These are phyloP conservation scores for Phytophthora tubulina DNA, from an alignment of 352 stramenopile genomes.

Conservation along the genomic window DNA sequence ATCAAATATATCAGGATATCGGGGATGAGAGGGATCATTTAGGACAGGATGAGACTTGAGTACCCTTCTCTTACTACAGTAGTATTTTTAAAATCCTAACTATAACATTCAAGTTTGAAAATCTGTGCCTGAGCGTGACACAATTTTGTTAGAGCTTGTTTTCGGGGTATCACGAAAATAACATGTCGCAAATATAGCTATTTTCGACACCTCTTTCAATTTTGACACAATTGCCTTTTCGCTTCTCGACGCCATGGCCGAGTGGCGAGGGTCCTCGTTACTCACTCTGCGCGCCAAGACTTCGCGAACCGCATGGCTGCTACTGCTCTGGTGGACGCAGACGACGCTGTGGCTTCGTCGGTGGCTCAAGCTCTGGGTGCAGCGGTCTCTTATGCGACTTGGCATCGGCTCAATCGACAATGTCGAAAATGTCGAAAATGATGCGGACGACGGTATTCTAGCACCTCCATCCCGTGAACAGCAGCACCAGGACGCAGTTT, in stretches of 20 bases:
- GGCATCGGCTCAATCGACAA: slow-evolving; percentile 30
- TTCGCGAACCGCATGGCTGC: slow-evolving; percentile 37
- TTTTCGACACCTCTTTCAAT: neutral
- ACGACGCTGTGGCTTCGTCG: slow-evolving; percentile 40
- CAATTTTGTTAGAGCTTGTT: no score
- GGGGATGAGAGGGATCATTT: no score
- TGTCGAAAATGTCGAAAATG: slow-evolving; percentile 24
- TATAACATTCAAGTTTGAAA: no score
- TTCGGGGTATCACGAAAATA: no score
- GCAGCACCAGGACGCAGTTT: slow-evolving; percentile 7
- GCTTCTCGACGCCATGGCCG: slow-evolving; percentile 12
- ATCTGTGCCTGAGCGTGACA: no score
- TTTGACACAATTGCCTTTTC: slow-evolving; percentile 2
- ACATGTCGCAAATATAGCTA: neutral
- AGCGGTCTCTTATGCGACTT: slow-evolving; percentile 47
- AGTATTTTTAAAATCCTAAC: no score
- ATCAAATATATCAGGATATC: no score
- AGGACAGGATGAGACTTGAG: no score
- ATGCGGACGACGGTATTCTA: slow-evolving; percentile 5
- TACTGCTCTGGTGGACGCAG: slow-evolving; percentile 45
- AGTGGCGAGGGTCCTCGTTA: slow-evolving; percentile 9
- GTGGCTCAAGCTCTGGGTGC: slow-evolving; percentile 44
- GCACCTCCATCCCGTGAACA: neutral
- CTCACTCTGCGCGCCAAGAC: slow-evolving; percentile 16
- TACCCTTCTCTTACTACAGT: no score